Percentiles rank a stretch among this genome's conserved stretches.
Evolutionary conservation across 2,329 filamentous ascomycete genomes (phyloP).

Genomic region (Penicillium corylophilum): DNA sequence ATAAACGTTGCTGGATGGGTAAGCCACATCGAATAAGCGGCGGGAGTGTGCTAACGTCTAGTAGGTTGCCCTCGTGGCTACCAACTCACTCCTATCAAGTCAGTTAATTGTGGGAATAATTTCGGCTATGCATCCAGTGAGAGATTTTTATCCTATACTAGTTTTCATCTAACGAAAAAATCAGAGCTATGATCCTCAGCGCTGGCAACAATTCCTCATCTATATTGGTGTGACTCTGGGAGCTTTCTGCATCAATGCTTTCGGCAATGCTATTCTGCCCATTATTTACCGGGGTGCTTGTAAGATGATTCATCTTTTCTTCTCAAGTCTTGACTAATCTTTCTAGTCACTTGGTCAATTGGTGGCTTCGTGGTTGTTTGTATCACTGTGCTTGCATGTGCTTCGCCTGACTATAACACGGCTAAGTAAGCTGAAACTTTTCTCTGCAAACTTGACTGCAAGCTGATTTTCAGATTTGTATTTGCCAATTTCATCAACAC

Average conservation of each 20-base stretch:
- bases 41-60: constrained; percentile 16
- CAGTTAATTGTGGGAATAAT: constrained; percentile 67
- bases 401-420: constrained; percentile 63
- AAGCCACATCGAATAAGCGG: background rate
- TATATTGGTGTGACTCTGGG: constrained; percentile 63
- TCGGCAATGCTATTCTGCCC: constrained; percentile 61
- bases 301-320: constrained; percentile 9
- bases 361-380: constrained; percentile 67
- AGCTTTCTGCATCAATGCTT: constrained; percentile 65
- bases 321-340: constrained; percentile 2
- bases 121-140: constrained; percentile 56
- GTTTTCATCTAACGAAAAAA: background rate
- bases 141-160: background rate
- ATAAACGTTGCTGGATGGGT: constrained; percentile 67
- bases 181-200: constrained; percentile 52
- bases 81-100: constrained; percentile 65
- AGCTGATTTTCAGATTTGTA: constrained; percentile 38
- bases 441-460: too few species aligned
- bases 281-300: constrained; percentile 65
- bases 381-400: constrained; percentile 65
- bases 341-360: constrained; percentile 63
- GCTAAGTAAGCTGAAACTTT: constrained; percentile 48
- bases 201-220: constrained; percentile 72
- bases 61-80: constrained; percentile 60
- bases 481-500: constrained; percentile 67